Base-by-base conservation (phyloP, 106 monocot genomes). In the Dioscorea zingiberensis region DNA sequence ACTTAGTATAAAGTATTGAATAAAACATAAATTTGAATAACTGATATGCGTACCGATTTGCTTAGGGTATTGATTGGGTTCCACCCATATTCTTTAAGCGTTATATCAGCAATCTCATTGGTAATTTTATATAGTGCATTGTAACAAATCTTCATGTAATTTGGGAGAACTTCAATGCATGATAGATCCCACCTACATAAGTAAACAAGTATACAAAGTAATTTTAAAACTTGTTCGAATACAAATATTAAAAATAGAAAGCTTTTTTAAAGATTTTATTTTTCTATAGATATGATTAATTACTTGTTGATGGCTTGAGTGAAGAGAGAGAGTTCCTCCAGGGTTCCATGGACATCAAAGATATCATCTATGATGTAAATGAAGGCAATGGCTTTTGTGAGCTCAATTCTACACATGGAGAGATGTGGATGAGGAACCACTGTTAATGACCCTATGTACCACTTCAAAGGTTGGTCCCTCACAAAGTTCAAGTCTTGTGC, bases 361-460 rank as follows among this genome's bases (percentile, higher is more conserved):
- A 85, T 85, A 51, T 85, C 81, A 65, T 86, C 86, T 2, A 86
- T 71, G 9, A 86, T 27, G 21, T 86, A 86, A 2, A 86, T 16
- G 38, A 86, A 63, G 1, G 86, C 55, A 45, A 86, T 74, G 2
- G 71, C 21, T 73, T 86, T 86, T n/a, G 86, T 69, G 2, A 81
- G 25, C 45, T 66, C 54, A 8, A 86, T 45, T 63, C 86, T 67
- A 24, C 63, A 49, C 7, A 24, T 53, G 0, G 80, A 77, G 27
- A 77, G 60, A 18, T 70, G 16, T 19, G 77, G 63, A n/a, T 81
- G 58, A 13, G 66, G 49, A 13, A 85, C 21, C 0, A 21, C 6
- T 0, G 73, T 55, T 58, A 71, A 59, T 2, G 77, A 13, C 77
- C 85, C 77, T 48, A 71, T 22, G 44, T 69, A 80, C 80, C 80